Evolutionary conservation across 345 rosid species (phyloP).

Genomic region (Heritiera fomes): DNA sequence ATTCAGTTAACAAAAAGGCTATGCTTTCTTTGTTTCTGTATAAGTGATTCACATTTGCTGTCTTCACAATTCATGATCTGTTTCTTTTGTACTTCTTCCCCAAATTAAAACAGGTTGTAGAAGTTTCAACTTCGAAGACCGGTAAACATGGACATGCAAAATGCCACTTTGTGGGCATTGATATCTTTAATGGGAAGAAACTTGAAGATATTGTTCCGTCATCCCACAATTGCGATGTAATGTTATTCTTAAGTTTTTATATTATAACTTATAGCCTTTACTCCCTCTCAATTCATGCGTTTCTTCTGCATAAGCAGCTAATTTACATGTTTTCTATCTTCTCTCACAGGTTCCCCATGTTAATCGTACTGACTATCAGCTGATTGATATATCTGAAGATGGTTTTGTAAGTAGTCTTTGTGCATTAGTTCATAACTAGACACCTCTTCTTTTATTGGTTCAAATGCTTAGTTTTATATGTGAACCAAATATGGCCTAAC

Average conservation of each 20-base stretch:
- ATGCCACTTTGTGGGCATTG: slow-evolving; percentile 78
- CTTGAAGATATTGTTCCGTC: slow-evolving; percentile 79
- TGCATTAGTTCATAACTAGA: not conserved
- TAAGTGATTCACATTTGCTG: slow-evolving; percentile 9
- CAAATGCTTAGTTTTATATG: not conserved
- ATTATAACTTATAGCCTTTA: not conserved
- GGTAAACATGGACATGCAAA: slow-evolving; percentile 84
- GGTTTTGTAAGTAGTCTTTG: slow-evolving; percentile 61
- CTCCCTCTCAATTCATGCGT: not conserved
- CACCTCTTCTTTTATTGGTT: not conserved
- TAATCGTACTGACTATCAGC: slow-evolving; percentile 70
- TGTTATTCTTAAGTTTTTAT: not conserved
- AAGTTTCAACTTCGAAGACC: slow-evolving; percentile 78
- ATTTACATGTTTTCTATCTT: not conserved
- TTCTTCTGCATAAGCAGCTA: not conserved
- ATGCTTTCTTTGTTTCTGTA: not conserved
- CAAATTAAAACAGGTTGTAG: slow-evolving; percentile 53
- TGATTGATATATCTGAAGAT: slow-evolving; percentile 75
- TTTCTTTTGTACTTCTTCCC: not conserved
- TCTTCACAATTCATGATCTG: not conserved
- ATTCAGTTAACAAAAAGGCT: not conserved
- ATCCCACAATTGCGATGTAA: slow-evolving; percentile 47
- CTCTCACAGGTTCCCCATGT: slow-evolving; percentile 66
- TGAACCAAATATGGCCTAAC: not conserved
- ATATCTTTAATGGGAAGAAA: slow-evolving; percentile 69